Evolutionary conservation across 2,329 filamentous ascomycete genomes (phyloP).

Genomic region (Diaporthe nobilis): DNA sequence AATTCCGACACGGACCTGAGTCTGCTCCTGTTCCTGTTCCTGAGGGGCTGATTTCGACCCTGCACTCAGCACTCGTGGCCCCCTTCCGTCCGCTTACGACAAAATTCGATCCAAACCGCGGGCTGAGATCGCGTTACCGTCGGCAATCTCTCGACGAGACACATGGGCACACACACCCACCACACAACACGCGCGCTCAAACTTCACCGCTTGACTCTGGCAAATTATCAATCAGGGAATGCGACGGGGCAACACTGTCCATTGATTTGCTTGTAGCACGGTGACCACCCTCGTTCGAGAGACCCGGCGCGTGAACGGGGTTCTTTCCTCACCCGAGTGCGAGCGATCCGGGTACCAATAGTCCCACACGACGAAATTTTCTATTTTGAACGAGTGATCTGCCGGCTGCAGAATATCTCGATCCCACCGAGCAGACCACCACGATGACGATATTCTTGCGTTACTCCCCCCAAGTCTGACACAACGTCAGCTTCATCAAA

Average conservation of each 20-base stretch:
- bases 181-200: background rate
- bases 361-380: background rate
- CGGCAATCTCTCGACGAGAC: background rate
- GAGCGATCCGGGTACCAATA: background rate
- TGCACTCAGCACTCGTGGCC: background rate
- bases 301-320: background rate
- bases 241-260: background rate
- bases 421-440: background rate
- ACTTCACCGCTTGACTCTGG: background rate
- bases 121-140: slow-evolving; percentile 5
- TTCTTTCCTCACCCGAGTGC: background rate
- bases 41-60: background rate
- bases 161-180: background rate
- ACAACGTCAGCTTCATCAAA: background rate
- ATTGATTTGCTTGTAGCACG: background rate
- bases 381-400: background rate
- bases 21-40: slow-evolving; percentile 1
- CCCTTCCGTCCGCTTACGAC: background rate
- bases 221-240: background rate
- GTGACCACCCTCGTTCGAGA: background rate
- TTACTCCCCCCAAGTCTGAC: background rate
- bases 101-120: background rate
- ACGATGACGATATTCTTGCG: background rate
- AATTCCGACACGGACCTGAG: background rate
- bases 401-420: background rate